Evolutionary conservation across 1,284 basidiomycete species (phyloP).

Genomic region (Heterobasidion occidentale): DNA sequence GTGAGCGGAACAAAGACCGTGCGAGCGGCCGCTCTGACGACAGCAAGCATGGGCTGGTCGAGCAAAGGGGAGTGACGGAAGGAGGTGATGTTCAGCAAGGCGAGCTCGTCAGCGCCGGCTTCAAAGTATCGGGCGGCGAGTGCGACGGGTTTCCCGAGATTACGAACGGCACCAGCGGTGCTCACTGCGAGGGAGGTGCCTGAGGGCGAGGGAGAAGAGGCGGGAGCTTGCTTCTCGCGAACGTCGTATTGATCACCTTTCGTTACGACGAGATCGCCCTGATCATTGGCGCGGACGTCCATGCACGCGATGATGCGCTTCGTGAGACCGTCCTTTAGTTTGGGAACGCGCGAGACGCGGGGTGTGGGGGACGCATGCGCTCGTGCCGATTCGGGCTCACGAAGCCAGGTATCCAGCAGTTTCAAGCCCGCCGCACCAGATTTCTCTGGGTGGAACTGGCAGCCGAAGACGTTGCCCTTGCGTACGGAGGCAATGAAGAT

Average conservation of each 20-base stretch:
- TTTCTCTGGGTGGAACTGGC: constrained; percentile 99
- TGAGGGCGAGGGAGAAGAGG: constrained; percentile 17
- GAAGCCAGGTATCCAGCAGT: constrained; percentile 81
- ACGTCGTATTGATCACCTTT: constrained; percentile 99
- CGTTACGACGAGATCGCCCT: constrained; percentile 96
- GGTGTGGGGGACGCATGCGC: constrained; percentile 21
- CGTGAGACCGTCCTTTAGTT: constrained; percentile 61
- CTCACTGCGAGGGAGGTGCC: constrained; percentile 18
- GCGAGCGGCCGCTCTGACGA: constrained; percentile 87
- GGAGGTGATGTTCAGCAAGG: constrained; percentile 98
- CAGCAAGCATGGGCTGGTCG: constrained; percentile 97
- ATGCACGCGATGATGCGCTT: constrained; percentile 97
- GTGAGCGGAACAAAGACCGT: constrained; percentile 97
- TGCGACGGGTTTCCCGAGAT: constrained; percentile 93
- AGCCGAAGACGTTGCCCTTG: constrained; percentile 85
- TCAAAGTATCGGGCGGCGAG: constrained; percentile 84
- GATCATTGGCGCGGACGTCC: constrained; percentile 95
- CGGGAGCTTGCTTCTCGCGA: constrained; percentile 59
- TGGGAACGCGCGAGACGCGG: constrained; percentile 29
- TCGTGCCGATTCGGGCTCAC: constrained; percentile 38
- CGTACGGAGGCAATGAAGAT: constrained; percentile 86
- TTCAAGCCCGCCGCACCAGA: constrained; percentile 87
- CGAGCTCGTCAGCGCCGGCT: constrained; percentile 93
- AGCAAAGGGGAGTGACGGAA: constrained; percentile 93
- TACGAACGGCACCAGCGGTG: constrained; percentile 79